Evolutionary conservation across 164 flowering plant genomes (phyloP), one percentile per base, ranked within the genome.

Genomic region (Berberis vulgaris): DNA sequence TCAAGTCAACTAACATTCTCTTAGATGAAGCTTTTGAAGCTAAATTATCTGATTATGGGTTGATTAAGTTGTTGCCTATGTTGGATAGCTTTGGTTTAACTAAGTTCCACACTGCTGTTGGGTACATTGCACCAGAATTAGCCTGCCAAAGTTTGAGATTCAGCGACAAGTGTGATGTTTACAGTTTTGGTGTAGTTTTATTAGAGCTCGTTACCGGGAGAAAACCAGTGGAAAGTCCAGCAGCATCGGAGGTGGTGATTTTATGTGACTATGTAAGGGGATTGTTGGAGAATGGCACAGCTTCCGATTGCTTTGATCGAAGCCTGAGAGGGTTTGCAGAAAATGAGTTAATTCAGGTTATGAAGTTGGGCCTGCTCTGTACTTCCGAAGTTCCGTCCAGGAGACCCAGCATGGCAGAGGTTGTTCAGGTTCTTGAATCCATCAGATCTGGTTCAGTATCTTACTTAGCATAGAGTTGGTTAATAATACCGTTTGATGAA

Each of bases 321-420:
- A 84, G 83, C 6, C 75, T 95, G 75, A 71, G 82, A 2, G 93
- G 89, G 38, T 84, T 83, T 66, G 80, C 74, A 50, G 98, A 89
- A 70, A 86, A 83, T 54, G 99, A 95, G 77, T 76, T 91, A 70
- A 83, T 88, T 68, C 97, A 91, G 71, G 96, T 91, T 0, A 82
- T 91, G 98, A 91, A 88, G 74, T 59, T 95, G 69, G 99, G 98
- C 38, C 64, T 91, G 68, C 80, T 91, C 45, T 91, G 98, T 74
- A 89, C 96, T 11, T 74, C 96, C 13, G 95, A 89, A 65, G 62
- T 66, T 69, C 82, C 99, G 38, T 69, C 81, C 5, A 83, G 84
- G 75, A 85, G 99, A 71, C 99, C 99, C 1, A 89, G 86, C 81
- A 95, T 95, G 99, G 91, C 91, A 47, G 99, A 91, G 78, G 98